Base-by-base conservation (phyloP, 2,329 filamentous ascomycete genomes). In the Plectosphaerella sp. region DNA sequence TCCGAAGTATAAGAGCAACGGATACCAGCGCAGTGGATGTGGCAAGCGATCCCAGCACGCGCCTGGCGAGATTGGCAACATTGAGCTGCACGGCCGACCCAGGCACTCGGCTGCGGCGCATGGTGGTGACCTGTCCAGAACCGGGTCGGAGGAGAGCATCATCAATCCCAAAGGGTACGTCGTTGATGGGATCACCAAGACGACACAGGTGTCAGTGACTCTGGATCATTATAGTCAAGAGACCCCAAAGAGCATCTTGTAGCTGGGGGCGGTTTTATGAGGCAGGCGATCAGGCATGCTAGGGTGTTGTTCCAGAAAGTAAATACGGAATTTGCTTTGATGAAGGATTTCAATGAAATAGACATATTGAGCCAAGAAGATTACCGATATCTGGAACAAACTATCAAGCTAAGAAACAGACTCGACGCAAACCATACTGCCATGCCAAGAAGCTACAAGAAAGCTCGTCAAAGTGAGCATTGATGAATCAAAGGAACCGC, bases 81-180 rank as follows among this genome's bases (percentile, higher is more conserved):
- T 54, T 2, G 52, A 54, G 16, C 47, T 55, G 45, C 53, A 50
- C 7, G 45, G 45, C 4, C 48, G 45, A 6, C 20, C 45, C 16
- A 37, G 42, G 11, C 35, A 54, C 7, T 46, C 48, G 3, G 43
- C 50, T 3, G 47, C 43, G 1, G 37, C 45, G 1, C 37, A 28
- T 1, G 49, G 28, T 3, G 48, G 47, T 7, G 49, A 51, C 28
- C 45, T 36, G 10, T 51, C 52, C 1, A 51, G 46, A 25, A 51
- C 41, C 41, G 52, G 45, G 4, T 54, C 52, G n/a, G 46, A 56
- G 3, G 47, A 54, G 28, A 52, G 52, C 4, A 52, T 56, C 15
- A 45, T 52, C 1, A 24, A 41, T 7, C n/a, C n/a, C 1, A 35
- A 48, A 2, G 10, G 33, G 3, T 43, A 45, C 1, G 37, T 10